These are phyloP conservation scores for Trametes cinnabarina DNA, from an alignment of 768 basidiomycete genomes.

Conservation along the genomic window DNA sequence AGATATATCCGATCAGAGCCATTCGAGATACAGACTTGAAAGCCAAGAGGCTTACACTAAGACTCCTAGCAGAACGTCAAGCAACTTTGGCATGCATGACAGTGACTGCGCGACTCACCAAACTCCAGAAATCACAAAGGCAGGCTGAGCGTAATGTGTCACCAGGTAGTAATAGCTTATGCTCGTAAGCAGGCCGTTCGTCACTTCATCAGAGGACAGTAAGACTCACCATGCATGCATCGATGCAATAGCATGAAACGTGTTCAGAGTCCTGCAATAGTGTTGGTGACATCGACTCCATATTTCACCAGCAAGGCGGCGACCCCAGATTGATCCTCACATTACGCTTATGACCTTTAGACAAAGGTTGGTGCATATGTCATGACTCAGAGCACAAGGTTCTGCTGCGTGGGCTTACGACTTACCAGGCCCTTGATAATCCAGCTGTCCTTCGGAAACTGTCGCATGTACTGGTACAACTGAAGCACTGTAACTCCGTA, in stretches of 20 bases:
- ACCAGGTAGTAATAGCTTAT: slow-evolving; percentile 1
- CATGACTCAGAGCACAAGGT: too few species aligned
- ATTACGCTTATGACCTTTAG: background rate
- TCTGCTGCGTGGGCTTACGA: too few species aligned
- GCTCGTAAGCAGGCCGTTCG: background rate
- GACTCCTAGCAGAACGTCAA: too few species aligned
- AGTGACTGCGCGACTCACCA: background rate
- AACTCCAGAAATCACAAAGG: background rate
- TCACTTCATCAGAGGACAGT: too few species aligned
- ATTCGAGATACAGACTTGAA: too few species aligned
- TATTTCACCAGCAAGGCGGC: too few species aligned
- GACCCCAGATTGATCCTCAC: background rate
- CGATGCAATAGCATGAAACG: background rate
- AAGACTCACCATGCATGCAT: slow-evolving; percentile 1
- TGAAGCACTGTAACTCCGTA: background rate
- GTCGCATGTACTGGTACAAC: background rate
- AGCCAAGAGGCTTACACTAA: too few species aligned
- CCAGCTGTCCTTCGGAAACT: background rate
- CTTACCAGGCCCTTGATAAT: background rate
- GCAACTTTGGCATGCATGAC: too few species aligned
- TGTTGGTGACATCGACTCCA: background rate
- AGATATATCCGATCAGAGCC: too few species aligned
- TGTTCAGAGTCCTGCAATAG: background rate
- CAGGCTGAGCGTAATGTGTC: background rate
- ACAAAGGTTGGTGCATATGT: too few species aligned